Evolutionary conservation across 148 eudicot genomes (phyloP).

Genomic region (Diospyros lotus): DNA sequence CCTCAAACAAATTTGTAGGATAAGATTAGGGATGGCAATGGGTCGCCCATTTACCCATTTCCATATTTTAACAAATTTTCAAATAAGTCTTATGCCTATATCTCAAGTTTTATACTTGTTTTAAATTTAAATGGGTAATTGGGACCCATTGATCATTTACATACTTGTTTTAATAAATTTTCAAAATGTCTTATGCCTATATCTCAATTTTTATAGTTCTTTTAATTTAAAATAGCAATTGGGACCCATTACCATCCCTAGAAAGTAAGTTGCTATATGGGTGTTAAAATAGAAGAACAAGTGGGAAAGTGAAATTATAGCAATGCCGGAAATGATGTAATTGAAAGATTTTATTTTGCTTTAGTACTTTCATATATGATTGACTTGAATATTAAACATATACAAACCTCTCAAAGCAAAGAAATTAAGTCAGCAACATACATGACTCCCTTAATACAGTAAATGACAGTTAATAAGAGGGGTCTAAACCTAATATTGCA

Average conservation of each 20-base stretch:
- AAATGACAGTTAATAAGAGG: background rate
- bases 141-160: too few relatives aligned
- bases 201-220: too few relatives aligned
- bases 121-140: too few relatives aligned
- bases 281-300: background rate
- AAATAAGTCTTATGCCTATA: too few relatives aligned
- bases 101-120: too few relatives aligned
- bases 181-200: too few relatives aligned
- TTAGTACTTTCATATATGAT: background rate
- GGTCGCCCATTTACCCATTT: too few relatives aligned
- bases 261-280: background rate
- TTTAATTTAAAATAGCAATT: too few relatives aligned
- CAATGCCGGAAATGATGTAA: background rate
- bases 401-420: background rate
- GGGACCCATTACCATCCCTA: background rate
- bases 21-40: too few relatives aligned
- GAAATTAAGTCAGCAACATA: background rate
- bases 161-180: too few relatives aligned
- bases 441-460: conserved; percentile 1
- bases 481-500: background rate
- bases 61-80: too few relatives aligned
- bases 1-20: too few relatives aligned
- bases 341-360: background rate
- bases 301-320: background rate
- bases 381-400: background rate